These are phyloP conservation scores for Cryptosporidium sp. DNA, from an alignment of 169 alveolate species.

Conservation along the genomic window DNA sequence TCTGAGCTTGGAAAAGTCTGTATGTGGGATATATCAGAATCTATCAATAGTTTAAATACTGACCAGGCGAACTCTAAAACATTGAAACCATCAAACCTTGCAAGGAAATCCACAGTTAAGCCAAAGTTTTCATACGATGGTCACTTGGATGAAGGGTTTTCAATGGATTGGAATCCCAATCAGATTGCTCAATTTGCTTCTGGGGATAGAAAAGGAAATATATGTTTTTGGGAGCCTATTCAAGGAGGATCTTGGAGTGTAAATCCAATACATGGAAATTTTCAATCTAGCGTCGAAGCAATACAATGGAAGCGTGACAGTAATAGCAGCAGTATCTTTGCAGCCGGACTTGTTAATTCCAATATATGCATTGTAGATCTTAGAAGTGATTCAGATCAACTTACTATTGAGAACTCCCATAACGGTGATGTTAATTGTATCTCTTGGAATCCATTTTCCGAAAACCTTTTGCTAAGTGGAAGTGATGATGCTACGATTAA, in stretches of 20 bases:
- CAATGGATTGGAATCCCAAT: slow-evolving; percentile 75
- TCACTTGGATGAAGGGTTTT: slow-evolving; percentile 65
- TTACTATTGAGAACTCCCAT: slow-evolving; percentile 37
- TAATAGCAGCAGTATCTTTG: slow-evolving; percentile 28
- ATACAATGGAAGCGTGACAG: slow-evolving; percentile 56
- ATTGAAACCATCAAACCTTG: slow-evolving; percentile 38
- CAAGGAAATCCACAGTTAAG: slow-evolving; percentile 32
- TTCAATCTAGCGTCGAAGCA: slow-evolving; percentile 65
- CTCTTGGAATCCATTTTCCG: slow-evolving; percentile 68
- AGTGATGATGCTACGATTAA: slow-evolving; percentile 66
- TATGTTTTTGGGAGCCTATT: slow-evolving; percentile 59
- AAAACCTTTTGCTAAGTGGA: slow-evolving; percentile 57
- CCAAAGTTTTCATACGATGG: slow-evolving; percentile 61
- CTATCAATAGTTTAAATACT: slow-evolving; percentile 25
- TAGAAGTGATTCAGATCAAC: slow-evolving; percentile 18
- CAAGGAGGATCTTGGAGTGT: slow-evolving; percentile 67
- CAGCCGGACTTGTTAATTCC: slow-evolving; percentile 70
- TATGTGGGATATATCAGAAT: slow-evolving; percentile 69
- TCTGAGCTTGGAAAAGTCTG: slow-evolving; percentile 58
- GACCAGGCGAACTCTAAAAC: slow-evolving; percentile 1
- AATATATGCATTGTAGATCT: slow-evolving; percentile 50
- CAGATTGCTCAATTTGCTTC: slow-evolving; percentile 46
- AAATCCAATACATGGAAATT: slow-evolving; percentile 8
- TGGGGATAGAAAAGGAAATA: slow-evolving; percentile 67
- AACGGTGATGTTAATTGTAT: slow-evolving; percentile 70